phyloP scores from a whole-genome alignment of 192 early-diverging fungal species.

The Dispira parvispora region DNA sequence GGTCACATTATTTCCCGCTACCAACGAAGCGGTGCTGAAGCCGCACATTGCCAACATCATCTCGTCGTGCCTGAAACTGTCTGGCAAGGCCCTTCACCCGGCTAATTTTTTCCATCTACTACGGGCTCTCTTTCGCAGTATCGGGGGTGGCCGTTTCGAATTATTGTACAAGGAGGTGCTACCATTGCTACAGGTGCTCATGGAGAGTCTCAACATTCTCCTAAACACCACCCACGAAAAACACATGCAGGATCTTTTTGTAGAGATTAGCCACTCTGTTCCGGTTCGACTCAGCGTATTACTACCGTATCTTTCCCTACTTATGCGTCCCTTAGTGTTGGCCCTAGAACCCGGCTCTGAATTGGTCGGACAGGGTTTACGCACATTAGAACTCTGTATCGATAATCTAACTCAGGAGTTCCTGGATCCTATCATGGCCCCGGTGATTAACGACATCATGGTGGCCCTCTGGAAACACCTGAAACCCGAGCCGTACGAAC shows the following conservation, averaged over 20 bases:
- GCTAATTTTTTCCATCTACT: conserved; percentile 86
- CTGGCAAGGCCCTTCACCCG: conserved; percentile 68
- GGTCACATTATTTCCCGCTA: conserved; percentile 74
- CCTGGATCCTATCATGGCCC: conserved; percentile 87
- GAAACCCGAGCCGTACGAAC: conserved; percentile 70
- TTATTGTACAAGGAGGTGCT: conserved; percentile 89
- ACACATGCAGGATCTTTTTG: conserved; percentile 88
- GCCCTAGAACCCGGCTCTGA: conserved; percentile 85
- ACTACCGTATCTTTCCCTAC: conserved; percentile 75
- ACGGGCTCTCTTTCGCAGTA: conserved; percentile 82
- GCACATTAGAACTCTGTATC: conserved; percentile 93
- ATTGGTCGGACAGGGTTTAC: conserved; percentile 84
- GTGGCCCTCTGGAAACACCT: conserved; percentile 83
- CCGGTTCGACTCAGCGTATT: conserved; percentile 89
- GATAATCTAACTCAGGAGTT: conserved; percentile 97
- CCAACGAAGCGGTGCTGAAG: conserved; percentile 80
- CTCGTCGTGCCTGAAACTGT: conserved; percentile 67
- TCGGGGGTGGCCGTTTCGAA: conserved; percentile 94
- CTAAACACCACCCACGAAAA: conserved; percentile 65
- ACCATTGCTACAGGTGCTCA: conserved; percentile 76
- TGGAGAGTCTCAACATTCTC: conserved; percentile 77
- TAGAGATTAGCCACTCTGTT: conserved; percentile 91
- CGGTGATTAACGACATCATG: conserved; percentile 91
- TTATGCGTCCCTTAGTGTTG: conserved; percentile 93
- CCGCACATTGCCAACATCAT: conserved; percentile 88